Evolutionary conservation across 2,329 filamentous ascomycete species (phyloP), one percentile per base, ranked within the genome.

Genomic region (Cladosporium halotolerans): DNA sequence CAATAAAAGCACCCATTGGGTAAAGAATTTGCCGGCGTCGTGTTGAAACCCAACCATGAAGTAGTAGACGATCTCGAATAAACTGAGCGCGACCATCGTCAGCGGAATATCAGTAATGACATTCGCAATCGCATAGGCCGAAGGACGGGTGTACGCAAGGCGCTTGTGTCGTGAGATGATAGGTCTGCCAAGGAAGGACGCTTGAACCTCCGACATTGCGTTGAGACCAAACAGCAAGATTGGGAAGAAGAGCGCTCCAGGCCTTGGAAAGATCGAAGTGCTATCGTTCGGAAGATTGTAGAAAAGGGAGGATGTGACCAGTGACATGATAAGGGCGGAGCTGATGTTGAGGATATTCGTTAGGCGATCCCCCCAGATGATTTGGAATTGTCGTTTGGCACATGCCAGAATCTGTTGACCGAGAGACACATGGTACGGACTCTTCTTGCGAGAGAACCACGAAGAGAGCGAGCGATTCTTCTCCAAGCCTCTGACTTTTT

Each of bases 371-470:
- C 83, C 83, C 74, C 77, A 80, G 1, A 86, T 62, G 28, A 86
- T 82, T 59, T 85, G 81, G 57, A 85, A 86, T 58, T 86, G 82
- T 4, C 84, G 77, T 16, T 65, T 68, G 9, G 84, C 66, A 52
- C 79, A 80, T 2, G 80, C 74, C 38, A 72, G 76, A 32, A 85
- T 74, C 61, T 88, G 83, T 1, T 91, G 84, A 3, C 56, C 47
- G 59, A 85, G 88, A 0, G 88, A 92, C 33, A 96, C 75, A 1
- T 89, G 95, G 69, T 85, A 96, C 0, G 91, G 89, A 32, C 47
- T 50, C 11, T 42, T 42, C 5, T 18, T 2, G 1, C 47, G 47
- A 1, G 47, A 42, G 3, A 43, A 14, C 7, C 28, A 43, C 1
- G 38, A 23, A n/a, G 36, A 39, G 11, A 41, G 7, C 6, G 47